phyloP scores from a whole-genome alignment of 2,329 filamentous ascomycete species.

The Cadophora malorum region DNA sequence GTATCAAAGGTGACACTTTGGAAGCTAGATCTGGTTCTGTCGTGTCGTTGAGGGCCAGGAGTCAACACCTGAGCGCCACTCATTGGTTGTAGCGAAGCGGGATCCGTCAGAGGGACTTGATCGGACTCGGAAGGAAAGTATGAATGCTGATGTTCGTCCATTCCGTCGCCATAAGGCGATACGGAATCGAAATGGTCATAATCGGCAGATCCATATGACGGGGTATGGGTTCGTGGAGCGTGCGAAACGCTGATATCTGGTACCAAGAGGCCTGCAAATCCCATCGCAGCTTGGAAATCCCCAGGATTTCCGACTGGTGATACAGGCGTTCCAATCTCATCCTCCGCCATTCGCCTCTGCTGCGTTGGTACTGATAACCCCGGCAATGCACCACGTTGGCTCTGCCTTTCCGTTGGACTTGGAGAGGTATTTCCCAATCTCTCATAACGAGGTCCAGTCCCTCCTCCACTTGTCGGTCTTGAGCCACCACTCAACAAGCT shows the following conservation, averaged over 20 bases:
- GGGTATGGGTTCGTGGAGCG: conserved; percentile 35
- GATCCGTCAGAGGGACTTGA: conserved; percentile 63
- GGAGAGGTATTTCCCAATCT: conserved; percentile 43
- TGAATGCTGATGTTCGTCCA: conserved; percentile 36
- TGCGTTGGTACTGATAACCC: conserved; percentile 27
- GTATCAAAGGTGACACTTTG: conserved; percentile 60
- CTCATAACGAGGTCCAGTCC: conserved; percentile 42
- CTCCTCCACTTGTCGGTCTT: conserved; percentile 39
- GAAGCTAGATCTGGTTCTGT: conserved; percentile 54
- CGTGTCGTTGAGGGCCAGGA: conserved; percentile 51
- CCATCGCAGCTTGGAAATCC: conserved; percentile 45
- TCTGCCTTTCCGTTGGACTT: conserved; percentile 36
- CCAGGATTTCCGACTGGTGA: conserved; percentile 43
- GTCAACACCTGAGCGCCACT: conserved; percentile 51
- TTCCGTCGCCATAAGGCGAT: conserved; percentile 40
- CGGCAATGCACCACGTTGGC: conserved; percentile 23
- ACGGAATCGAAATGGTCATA: conserved; percentile 37
- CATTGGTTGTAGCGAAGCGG: conserved; percentile 61
- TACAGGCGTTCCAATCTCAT: conserved; percentile 36
- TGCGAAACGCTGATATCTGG: conserved; percentile 44
- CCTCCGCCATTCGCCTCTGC: conserved; percentile 27
- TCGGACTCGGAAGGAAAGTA: conserved; percentile 58
- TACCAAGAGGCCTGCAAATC: conserved; percentile 45
- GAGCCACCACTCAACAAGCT: conserved; percentile 42
- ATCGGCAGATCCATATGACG: conserved; percentile 39